A percentile compares a stretch with the other conserved stretches of the same genome.
Conservation (phyloP, 2,329 filamentous ascomycete genomes). For the Neofusicoccum cordaticola region DNA sequence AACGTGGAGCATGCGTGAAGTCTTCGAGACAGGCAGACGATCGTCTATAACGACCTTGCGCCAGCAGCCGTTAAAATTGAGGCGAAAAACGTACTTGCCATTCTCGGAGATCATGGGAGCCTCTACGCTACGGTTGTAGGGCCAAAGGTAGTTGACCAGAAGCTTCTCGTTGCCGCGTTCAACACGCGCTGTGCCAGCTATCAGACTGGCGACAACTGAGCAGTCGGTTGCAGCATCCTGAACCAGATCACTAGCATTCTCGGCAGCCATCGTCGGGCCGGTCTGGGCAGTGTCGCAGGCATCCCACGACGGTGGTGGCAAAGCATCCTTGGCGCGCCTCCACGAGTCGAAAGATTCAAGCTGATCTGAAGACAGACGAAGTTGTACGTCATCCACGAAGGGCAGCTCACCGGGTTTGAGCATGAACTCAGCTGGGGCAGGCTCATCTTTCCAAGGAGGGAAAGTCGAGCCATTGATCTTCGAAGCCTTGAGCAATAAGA, state of each 20-base stretch:
- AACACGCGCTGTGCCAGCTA: slow-evolving; percentile 70
- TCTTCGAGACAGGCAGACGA: slow-evolving; percentile 73
- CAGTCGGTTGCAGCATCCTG: slow-evolving; percentile 96
- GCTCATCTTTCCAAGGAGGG: slow-evolving; percentile 74
- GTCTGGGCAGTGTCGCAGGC: slow-evolving; percentile 27
- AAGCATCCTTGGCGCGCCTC: slow-evolving; percentile 71
- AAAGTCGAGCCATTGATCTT: slow-evolving; percentile 80
- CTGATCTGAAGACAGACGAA: slow-evolving; percentile 74
- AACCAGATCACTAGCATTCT: slow-evolving; percentile 71
- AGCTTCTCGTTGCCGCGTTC: slow-evolving; percentile 66
- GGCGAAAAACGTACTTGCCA: slow-evolving; percentile 86
- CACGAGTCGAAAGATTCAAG: slow-evolving; percentile 75
- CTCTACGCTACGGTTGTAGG: slow-evolving; percentile 59
- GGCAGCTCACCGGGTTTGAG: slow-evolving; percentile 46
- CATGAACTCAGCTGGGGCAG: slow-evolving; percentile 61
- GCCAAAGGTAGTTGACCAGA: slow-evolving; percentile 70
- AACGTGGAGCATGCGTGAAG: slow-evolving; percentile 76
- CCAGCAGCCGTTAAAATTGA: slow-evolving; percentile 94
- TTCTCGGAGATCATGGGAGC: slow-evolving; percentile 66
- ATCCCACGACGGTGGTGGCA: slow-evolving; percentile 47
- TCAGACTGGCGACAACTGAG: slow-evolving; percentile 93
- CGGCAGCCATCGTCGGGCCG: slow-evolving; percentile 56
- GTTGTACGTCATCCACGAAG: slow-evolving; percentile 69
- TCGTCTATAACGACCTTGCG: slow-evolving; percentile 88
- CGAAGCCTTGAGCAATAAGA: slow-evolving; percentile 73